These are phyloP conservation scores for Penstemon davidsonii DNA, from an alignment of 257 asterid species.

Conservation along the genomic window DNA sequence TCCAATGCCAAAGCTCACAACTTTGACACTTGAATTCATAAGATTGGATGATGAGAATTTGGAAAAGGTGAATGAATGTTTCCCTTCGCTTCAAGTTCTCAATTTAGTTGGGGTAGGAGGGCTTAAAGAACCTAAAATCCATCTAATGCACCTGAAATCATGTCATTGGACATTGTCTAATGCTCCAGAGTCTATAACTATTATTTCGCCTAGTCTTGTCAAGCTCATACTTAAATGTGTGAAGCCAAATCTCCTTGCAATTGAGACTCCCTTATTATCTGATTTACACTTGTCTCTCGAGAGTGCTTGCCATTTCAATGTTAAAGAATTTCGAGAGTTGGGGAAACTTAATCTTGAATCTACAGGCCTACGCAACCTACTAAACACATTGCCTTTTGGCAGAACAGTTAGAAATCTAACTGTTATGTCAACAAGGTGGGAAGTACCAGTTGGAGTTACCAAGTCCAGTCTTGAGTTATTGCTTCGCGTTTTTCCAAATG, in stretches of 20 bases:
- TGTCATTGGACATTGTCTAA: conserved; percentile 64
- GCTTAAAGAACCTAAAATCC: conserved; percentile 68
- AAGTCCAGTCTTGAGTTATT: conserved; percentile 50
- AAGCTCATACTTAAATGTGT: conserved; percentile 60
- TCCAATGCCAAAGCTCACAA: conserved; percentile 63
- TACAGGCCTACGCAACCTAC: conserved; percentile 43
- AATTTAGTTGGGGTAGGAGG: conserved; percentile 81
- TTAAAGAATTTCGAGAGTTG: conserved; percentile 45
- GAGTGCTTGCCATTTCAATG: conserved; percentile 45
- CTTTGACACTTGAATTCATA: conserved; percentile 71
- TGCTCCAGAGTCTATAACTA: conserved; percentile 59
- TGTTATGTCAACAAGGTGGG: conserved; percentile 48
- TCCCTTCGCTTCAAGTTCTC: conserved; percentile 59
- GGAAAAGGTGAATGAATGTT: conserved; percentile 57
- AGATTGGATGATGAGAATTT: conserved; percentile 82
- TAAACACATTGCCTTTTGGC: conserved; percentile 50
- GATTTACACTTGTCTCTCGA: conserved; percentile 54
- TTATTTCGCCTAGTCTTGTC: conserved; percentile 56
- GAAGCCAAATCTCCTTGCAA: conserved; percentile 53
- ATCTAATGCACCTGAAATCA: conserved; percentile 54
- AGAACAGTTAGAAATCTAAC: conserved; percentile 44
- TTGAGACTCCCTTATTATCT: conserved; percentile 56
- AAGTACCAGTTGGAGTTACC: conserved; percentile 38
- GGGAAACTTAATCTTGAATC: conserved; percentile 62
- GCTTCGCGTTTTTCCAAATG: conserved; percentile 49